Evolutionary conservation across 164 flowering plant genomes (phyloP), one percentile per base, ranked within the genome.

Genomic region (Warburgia ugandensis): DNA sequence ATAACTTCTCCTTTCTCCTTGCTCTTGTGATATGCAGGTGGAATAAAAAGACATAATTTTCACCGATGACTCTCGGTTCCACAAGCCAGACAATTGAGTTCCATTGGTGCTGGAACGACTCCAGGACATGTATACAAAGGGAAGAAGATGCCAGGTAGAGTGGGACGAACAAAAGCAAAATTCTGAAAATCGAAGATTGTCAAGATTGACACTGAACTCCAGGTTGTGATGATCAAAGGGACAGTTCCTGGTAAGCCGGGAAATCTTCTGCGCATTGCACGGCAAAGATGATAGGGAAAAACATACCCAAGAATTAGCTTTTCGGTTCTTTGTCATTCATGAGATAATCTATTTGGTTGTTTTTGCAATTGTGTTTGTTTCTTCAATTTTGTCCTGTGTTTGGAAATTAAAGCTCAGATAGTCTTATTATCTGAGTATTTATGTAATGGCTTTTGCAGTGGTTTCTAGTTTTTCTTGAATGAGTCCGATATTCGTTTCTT

Each of bases 171-270:
- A 45, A 89, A 75, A 59, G 72, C 69, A 22, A 94, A 94, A 73
- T 86, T 84, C 58, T 49, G 95, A 26, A 94, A 89, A 76, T 79
- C 89, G 47, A 73, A 65, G 74, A 71, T 94, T 56, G 65, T 94
- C 13, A 94, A 86, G 68, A 81, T 94, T 14, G 99, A 94, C 60
- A 66, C 41, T 21, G 97, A 89, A 0, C 86, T 94, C 12, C 59
- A 77, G 23, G 80, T 89, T 43, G 76, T 94, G 25, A 86, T 94
- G 94, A 81, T 89, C 60, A 79, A 84, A 39, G 99, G 97, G 2
- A 92, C 96, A 39, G 57, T 94, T 12, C 99, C 99, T 45, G 99
- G 99, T 38, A 94, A 94, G 77, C 99, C 97, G 5, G 99, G 99
- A 54, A 94, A 94, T 61, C 97, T 89, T 54, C 69, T 94, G 4